These are phyloP conservation scores for Pyrus communis DNA, from an alignment of 306 rosid species.

Conservation along the genomic window DNA sequence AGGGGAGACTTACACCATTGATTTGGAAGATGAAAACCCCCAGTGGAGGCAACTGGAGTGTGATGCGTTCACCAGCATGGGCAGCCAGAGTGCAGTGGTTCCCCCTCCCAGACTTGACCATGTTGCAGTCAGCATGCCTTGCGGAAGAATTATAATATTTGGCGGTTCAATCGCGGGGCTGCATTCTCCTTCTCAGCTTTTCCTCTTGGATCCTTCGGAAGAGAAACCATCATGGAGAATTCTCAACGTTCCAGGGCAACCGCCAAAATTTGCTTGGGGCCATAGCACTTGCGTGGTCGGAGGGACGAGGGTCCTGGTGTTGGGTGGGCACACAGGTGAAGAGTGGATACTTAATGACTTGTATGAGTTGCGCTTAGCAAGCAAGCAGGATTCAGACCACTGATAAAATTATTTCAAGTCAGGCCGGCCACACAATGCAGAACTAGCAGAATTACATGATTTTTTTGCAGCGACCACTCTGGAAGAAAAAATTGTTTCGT, in stretches of 20 bases:
- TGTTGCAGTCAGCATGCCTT: conserved; percentile 98
- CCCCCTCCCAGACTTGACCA: conserved; percentile 97
- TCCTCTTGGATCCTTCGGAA: conserved; percentile 90
- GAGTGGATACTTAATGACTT: conserved; percentile 97
- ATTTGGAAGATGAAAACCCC: conserved; percentile 70
- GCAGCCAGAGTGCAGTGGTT: conserved; percentile 72
- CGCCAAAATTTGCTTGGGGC: conserved; percentile 97
- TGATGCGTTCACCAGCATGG: conserved; percentile 58
- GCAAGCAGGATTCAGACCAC: conserved; percentile 64
- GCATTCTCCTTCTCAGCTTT: conserved; percentile 95
- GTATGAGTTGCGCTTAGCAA: conserved; percentile 91
- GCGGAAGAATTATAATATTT: conserved; percentile 86
- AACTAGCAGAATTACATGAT: background rate
- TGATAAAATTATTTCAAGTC: conserved; percentile 12
- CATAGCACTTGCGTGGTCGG: conserved; percentile 97
- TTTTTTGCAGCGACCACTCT: background rate
- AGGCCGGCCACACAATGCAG: background rate
- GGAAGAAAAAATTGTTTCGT: conserved; percentile 20
- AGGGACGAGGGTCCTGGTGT: conserved; percentile 85
- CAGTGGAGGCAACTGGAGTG: conserved; percentile 86
- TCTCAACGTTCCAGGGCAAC: conserved; percentile 88
- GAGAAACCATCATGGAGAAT: conserved; percentile 98
- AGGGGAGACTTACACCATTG: conserved; percentile 86
- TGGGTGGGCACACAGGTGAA: conserved; percentile 95
- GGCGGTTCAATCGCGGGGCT: conserved; percentile 95